These are phyloP conservation scores for Yarrowia osloensis DNA, from an alignment of 805 yeast species.

Conservation along the genomic window DNA sequence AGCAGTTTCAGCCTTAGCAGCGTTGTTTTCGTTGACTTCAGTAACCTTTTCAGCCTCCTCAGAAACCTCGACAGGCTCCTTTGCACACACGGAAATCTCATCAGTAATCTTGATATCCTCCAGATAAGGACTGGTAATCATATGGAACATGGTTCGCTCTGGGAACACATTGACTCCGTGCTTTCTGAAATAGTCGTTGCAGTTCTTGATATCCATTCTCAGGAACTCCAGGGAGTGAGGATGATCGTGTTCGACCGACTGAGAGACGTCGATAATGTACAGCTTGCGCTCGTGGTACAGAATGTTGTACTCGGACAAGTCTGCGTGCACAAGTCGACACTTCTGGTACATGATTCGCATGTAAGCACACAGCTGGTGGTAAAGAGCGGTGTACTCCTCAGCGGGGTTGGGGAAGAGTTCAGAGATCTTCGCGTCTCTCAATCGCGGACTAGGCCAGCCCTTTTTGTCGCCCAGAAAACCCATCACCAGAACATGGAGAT, in stretches of 20 bases:
- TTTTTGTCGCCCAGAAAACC: constrained; percentile 74
- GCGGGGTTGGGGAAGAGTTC: constrained; percentile 44
- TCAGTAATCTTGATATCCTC: constrained; percentile 38
- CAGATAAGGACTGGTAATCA: constrained; percentile 49
- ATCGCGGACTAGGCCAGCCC: constrained; percentile 88
- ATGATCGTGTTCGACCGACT: constrained; percentile 96
- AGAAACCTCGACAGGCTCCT: neutral
- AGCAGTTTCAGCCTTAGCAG: constrained; percentile 28
- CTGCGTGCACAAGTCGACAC: constrained; percentile 94
- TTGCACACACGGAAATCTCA: neutral
- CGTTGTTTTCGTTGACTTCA: constrained; percentile 43
- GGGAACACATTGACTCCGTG: constrained; percentile 76
- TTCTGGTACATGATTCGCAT: constrained; percentile 86
- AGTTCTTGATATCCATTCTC: constrained; percentile 96
- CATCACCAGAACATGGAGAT: constrained; percentile 92
- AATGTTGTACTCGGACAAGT: constrained; percentile 91
- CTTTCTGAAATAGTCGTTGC: constrained; percentile 80
- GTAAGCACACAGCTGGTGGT: constrained; percentile 75
- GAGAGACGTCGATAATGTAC: constrained; percentile 94
- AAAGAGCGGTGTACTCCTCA: constrained; percentile 65
- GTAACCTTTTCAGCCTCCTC: neutral
- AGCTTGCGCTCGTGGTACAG: constrained; percentile 72
- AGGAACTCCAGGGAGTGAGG: constrained; percentile 94
- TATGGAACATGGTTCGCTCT: constrained; percentile 79
- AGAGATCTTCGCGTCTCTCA: constrained; percentile 75